Percentiles rank a stretch among this genome's conserved stretches.
Evolutionary conservation across 768 basidiomycete species (phyloP).

Genomic region (Naganishia randhawae): DNA sequence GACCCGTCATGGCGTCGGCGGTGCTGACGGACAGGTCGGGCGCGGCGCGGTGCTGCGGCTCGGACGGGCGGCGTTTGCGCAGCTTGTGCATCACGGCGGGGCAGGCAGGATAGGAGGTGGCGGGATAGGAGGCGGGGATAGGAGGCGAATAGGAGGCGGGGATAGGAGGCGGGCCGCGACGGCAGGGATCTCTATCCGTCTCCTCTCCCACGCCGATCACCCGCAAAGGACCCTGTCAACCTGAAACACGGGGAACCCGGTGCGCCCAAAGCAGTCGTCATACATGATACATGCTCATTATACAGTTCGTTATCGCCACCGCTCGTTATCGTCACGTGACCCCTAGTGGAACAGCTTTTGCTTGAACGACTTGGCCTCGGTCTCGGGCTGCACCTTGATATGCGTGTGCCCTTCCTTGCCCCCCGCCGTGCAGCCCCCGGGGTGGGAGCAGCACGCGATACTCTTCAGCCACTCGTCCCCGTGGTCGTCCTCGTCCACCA

Average conservation of each 20-base stretch:
- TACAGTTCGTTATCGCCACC: too few species aligned
- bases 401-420: conserved; percentile 37
- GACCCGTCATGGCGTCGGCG: not conserved
- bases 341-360: conserved; percentile 48
- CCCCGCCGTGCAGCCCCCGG: conserved; percentile 25
- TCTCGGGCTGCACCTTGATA: conserved; percentile 49
- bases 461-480: conserved; percentile 84
- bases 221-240: not conserved
- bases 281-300: too few species aligned
- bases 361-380: conserved; percentile 40
- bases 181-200: not conserved
- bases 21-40: not conserved
- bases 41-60: not conserved
- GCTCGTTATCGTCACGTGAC: too few species aligned
- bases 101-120: not conserved
- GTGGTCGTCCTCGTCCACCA: conserved; percentile 55
- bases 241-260: conserved; percentile 9
- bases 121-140: not conserved
- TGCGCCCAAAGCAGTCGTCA: too few species aligned
- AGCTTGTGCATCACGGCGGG: conserved; percentile 21
- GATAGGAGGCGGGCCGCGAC: not conserved
- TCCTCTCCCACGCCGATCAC: not conserved
- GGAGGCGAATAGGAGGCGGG: not conserved
- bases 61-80: conserved; percentile 26
- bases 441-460: conserved; percentile 55